Conservation (phyloP, 371 early-diverging fungal species). For the Circinella minor region DNA sequence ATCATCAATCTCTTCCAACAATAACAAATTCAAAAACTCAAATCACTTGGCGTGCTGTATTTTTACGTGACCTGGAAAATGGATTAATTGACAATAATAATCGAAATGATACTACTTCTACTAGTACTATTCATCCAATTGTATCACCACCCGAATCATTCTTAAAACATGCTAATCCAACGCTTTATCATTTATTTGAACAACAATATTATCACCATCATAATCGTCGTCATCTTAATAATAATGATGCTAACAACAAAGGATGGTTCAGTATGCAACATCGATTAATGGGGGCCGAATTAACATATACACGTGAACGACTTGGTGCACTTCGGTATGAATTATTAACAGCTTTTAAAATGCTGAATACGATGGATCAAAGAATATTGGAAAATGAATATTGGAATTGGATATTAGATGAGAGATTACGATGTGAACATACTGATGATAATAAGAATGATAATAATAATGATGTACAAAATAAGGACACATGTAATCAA, state of each 20-base stretch:
- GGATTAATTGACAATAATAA: slow-evolving; percentile 11
- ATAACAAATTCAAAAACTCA: background rate
- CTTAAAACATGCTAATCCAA: slow-evolving; percentile 22
- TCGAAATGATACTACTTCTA: background rate
- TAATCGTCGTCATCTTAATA: background rate
- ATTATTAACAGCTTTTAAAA: slow-evolving; percentile 46
- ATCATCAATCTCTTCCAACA: background rate
- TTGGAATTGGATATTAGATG: slow-evolving; percentile 61
- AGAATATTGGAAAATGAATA: slow-evolving; percentile 56
- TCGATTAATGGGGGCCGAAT: slow-evolving; percentile 50
- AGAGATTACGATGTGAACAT: slow-evolving; percentile 35
- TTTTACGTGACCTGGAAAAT: slow-evolving; percentile 52
- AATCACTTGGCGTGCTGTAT: slow-evolving; percentile 48
- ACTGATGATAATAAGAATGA: background rate
- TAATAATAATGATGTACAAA: too few species aligned
- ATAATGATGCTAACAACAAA: background rate
- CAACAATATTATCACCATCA: background rate
- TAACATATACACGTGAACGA: slow-evolving; percentile 53
- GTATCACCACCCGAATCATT: too few species aligned
- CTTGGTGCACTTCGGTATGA: slow-evolving; percentile 58
- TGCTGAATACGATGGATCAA: slow-evolving; percentile 52
- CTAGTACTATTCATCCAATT: too few species aligned
- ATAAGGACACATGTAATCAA: background rate
- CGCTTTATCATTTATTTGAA: background rate
- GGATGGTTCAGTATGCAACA: slow-evolving; percentile 42